Base-by-base conservation (phyloP, 331 rosid genomes). In the Saraca asoca region DNA sequence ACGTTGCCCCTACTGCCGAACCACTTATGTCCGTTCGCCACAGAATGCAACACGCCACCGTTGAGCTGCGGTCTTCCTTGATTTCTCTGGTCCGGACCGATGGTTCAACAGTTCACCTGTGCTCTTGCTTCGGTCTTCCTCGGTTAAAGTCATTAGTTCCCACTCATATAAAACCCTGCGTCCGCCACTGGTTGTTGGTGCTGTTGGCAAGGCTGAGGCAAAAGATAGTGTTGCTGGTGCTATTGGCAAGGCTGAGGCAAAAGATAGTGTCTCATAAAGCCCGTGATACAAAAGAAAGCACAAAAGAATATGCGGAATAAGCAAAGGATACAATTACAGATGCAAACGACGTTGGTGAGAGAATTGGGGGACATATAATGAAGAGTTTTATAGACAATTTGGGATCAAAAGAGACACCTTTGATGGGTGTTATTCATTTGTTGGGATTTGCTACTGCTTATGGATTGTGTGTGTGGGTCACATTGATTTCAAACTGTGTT, bases 381-480 rank as follows among this genome's bases (percentile, higher is more conserved):
- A 56, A 39, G 57, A 50, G 48, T 15, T 58, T 53, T 0, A 44
- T 66, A 2, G 53, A 62, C 42, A 41, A 58, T 39, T 6, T 54
- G 10, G 78, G 33, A 0, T 34, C 65, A 0, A 0, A 8, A 19
- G 75, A 52, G 52, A 13, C 16, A 0, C 5, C 76, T 0, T 5
- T 72, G 35, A 66, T 59, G 75, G 45, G 81, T 0, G 60, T 71
- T 24, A 38, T 57, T 14, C 54, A 75, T 58, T 19, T 93, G 74
- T 5, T 89, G 43, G 95, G 90, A 0, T 74, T 87, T 39, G 63
- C 85, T 0, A 79, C 82, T 0, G 91, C 88, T 35, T 90, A 77
- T 71, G 98, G 95, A 5, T 78, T 83, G 83, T 70, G 82, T 46
- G 76, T 85, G 55, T 93, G 96, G 95, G 75, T 81, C 4, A 89